Base-by-base conservation (phyloP, 805 yeast species). In the Candida boidinii region DNA sequence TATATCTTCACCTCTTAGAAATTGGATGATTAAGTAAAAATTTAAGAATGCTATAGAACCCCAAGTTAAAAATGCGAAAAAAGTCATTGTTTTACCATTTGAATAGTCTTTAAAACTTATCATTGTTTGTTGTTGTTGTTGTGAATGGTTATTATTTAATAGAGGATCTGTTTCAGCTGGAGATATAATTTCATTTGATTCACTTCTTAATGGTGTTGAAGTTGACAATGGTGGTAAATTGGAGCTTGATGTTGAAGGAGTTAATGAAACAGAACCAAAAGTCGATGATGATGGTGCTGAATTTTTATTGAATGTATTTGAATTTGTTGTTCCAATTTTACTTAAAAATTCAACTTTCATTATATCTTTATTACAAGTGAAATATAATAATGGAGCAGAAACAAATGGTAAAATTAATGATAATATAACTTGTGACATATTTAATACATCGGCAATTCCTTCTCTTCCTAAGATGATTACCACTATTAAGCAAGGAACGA, bases 371-470 rank as follows among this genome's bases (percentile, higher is more conserved):
- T 65, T 68, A 31, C 84, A 73, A 2, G 96, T 88, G 54, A 87
- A 81, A 49, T 76, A 87, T 30, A 87, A 73, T 49, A 87, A 62
- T 5, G 96, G 96, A 2, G 94, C 90, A 7, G 88, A 74, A 28
- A 85, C 66, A 42, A 87, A 79, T 8, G 96, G 96, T 37, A 87
- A 65, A 29, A 88, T 66, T 33, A 88, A 68, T 2, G 95, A 84
- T 31, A 87, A 64, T 1, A 84, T 76, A 14, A 87, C 92, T 57
- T 87, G 96, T 0, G 92, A 76, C n/a, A 83, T 75, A 48, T 86
- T 87, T 42, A 87, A 66, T 0, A 94, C 86, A 9, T 64, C 58
- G 8, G 76, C 64, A 34, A 87, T 60, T 1, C 95, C 96, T 26
- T 64, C 58, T 43, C 78, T 68, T 2, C 96, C 96, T 38, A 84